Conservation (phyloP, 2,329 filamentous ascomycete genomes). For the Trematosphaeria pertusa region DNA sequence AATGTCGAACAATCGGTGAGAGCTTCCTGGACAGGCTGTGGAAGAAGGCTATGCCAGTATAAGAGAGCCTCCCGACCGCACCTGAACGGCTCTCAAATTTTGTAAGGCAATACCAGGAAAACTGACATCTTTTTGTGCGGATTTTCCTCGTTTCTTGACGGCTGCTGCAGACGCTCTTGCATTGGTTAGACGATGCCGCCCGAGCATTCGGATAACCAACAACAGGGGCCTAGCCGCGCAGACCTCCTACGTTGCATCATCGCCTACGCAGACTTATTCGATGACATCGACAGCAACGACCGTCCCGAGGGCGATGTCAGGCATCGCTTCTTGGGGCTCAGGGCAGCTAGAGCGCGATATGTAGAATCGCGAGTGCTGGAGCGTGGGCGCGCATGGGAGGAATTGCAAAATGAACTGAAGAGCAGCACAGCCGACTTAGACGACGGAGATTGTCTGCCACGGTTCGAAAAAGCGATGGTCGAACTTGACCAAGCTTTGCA, state of each 20-base stretch:
- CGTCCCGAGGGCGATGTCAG: constrained; percentile 15
- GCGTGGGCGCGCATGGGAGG: background rate
- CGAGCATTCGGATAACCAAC: background rate
- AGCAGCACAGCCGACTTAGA: background rate
- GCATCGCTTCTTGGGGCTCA: constrained; percentile 2
- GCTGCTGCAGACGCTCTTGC: background rate
- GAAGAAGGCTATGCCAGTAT: too few relatives aligned
- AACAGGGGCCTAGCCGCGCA: too few relatives aligned
- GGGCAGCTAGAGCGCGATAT: constrained; percentile 3
- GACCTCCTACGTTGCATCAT: constrained; percentile 2
- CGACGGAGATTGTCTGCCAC: background rate
- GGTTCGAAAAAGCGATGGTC: constrained; percentile 4
- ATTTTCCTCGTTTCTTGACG: background rate
- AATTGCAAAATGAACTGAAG: background rate
- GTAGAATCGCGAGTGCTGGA: constrained; percentile 1
- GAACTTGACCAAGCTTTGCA: constrained; percentile 2
- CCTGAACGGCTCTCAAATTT: background rate
- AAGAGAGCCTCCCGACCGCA: too few relatives aligned
- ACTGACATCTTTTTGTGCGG: too few relatives aligned
- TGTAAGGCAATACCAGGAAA: too few relatives aligned
- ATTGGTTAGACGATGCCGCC: background rate
- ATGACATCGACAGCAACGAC: background rate
- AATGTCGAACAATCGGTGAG: too few relatives aligned
- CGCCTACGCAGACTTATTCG: constrained; percentile 1
- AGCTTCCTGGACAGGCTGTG: too few relatives aligned